Evolutionary conservation across 2,329 filamentous ascomycete species (phyloP).

Genomic region (Microdochium nivale): DNA sequence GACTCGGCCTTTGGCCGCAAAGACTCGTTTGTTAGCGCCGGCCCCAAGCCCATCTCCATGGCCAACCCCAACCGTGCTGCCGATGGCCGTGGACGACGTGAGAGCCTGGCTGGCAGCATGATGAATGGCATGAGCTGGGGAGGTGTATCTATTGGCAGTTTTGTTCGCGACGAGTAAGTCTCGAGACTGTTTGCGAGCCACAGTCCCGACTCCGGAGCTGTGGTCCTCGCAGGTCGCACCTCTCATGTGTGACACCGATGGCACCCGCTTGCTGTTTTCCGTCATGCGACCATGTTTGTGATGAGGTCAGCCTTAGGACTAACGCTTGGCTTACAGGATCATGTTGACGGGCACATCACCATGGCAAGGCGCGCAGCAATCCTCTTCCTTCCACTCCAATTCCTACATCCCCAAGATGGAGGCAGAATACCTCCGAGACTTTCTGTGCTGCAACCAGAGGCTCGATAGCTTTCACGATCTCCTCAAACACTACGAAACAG

Average conservation of each 20-base stretch:
- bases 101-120: constrained; percentile 55
- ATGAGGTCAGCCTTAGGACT: not conserved
- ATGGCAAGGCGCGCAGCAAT: constrained; percentile 66
- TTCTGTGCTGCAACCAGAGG: constrained; percentile 86
- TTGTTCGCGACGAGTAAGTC: constrained; percentile 95
- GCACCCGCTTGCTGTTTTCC: not conserved
- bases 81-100: constrained; percentile 48
- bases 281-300: not conserved
- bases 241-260: not conserved
- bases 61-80: constrained; percentile 54
- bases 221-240: not conserved
- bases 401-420: constrained; percentile 95
- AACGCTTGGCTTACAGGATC: constrained; percentile 48
- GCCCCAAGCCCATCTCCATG: constrained; percentile 59
- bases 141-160: constrained; percentile 90
- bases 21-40: constrained; percentile 58
- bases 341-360: constrained; percentile 97
- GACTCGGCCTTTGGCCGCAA: constrained; percentile 52
- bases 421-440: constrained; percentile 96
- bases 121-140: constrained; percentile 94
- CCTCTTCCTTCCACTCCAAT: constrained; percentile 93
- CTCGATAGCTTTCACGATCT: constrained; percentile 90
- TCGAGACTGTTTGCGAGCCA: not conserved
- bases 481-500: constrained; percentile 92
- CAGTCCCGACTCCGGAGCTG: constrained; percentile 2